These are phyloP conservation scores for Cercospora nicotianae DNA, from an alignment of 2,329 filamentous ascomycete species.

Conservation along the genomic window DNA sequence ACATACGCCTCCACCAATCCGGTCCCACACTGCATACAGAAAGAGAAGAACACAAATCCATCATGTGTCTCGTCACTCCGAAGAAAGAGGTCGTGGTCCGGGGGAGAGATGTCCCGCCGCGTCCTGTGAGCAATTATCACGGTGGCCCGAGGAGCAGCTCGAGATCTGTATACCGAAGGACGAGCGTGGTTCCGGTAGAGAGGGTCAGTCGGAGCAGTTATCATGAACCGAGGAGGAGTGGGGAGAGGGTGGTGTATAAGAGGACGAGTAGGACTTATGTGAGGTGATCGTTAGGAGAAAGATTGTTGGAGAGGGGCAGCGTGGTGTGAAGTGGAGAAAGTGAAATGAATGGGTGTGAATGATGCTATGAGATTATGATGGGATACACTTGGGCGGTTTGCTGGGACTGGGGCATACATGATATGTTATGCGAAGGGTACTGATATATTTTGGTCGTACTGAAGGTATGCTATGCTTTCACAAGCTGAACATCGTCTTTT, in stretches of 20 bases:
- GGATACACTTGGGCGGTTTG: neutral
- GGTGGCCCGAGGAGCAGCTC: slow-evolving; percentile 26
- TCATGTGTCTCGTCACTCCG: slow-evolving; percentile 37
- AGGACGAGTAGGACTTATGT: slow-evolving; percentile 34
- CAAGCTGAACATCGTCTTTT: neutral
- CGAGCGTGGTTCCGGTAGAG: slow-evolving; percentile 27
- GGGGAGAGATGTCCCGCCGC: slow-evolving; percentile 30
- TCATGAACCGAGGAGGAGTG: slow-evolving; percentile 21
- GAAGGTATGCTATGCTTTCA: neutral
- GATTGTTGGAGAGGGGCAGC: neutral
- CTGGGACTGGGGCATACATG: neutral
- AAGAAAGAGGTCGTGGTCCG: slow-evolving; percentile 26
- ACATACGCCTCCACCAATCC: neutral
- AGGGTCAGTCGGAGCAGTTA: slow-evolving; percentile 28
- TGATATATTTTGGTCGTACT: neutral
- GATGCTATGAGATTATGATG: neutral
- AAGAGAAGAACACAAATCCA: neutral
- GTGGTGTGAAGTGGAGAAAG: neutral
- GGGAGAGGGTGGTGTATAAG: slow-evolving; percentile 26
- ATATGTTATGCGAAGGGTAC: neutral
- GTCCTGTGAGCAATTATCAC: slow-evolving; percentile 38
- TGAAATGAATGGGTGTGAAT: neutral
- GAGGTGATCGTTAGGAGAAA: slow-evolving; percentile 8
- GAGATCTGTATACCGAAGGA: slow-evolving; percentile 25
- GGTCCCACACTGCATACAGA: neutral